A percentile compares a stretch with the other conserved stretches of the same genome.
Evolutionary conservation across 768 basidiomycete genomes (phyloP).

Genomic region (Termitomyces heimii): DNA sequence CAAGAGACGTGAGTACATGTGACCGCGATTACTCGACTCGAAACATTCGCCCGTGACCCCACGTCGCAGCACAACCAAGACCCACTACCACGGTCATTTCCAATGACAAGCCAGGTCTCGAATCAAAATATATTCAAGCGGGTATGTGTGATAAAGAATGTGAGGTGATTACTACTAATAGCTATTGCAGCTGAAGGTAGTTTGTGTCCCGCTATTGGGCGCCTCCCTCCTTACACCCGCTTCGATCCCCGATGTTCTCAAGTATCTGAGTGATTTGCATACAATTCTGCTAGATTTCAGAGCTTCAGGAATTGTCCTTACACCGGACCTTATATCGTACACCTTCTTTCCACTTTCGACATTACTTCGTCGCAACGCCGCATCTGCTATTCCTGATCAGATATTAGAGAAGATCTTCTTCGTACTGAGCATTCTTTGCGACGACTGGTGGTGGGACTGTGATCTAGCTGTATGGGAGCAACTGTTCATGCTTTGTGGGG

Average conservation of each 20-base stretch:
- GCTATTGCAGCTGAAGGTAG: conserved; percentile 50
- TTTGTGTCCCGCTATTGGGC: conserved; percentile 79
- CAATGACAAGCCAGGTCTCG: conserved; percentile 16
- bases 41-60: too few relatives aligned
- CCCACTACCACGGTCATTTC: background rate
- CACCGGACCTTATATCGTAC: conserved; percentile 69
- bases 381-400: conserved; percentile 68
- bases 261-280: conserved; percentile 51
- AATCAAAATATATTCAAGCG: conserved; percentile 29
- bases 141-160: conserved; percentile 20
- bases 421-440: conserved; percentile 51
- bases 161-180: background rate
- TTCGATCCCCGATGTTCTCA: conserved; percentile 39
- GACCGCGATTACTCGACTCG: too few relatives aligned
- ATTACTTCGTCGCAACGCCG: conserved; percentile 72
- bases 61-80: background rate
- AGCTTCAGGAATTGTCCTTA: conserved; percentile 32
- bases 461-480: conserved; percentile 78
- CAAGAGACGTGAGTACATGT: too few relatives aligned
- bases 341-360: conserved; percentile 84
- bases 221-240: conserved; percentile 57
- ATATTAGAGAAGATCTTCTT: conserved; percentile 70
- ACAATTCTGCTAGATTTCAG: conserved; percentile 38
- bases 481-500: conserved; percentile 69
- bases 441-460: conserved; percentile 83